Evolutionary conservation across 371 early-diverging fungal genomes (phyloP).

Genomic region (Apophysomyces ossiformis): DNA sequence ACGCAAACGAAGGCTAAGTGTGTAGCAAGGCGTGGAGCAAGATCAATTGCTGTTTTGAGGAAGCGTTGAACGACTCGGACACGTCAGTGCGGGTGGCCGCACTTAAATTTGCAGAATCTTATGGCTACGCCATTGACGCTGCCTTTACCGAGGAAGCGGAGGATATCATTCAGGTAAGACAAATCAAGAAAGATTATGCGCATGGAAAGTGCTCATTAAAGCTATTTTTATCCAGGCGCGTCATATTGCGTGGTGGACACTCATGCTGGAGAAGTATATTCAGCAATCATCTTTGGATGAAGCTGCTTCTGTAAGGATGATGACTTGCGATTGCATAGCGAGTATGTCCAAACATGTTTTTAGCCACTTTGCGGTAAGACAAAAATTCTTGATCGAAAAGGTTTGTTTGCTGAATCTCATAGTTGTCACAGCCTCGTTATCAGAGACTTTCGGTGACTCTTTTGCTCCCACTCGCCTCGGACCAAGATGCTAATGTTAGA

Average conservation of each 20-base stretch:
- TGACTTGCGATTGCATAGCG: slow-evolving; percentile 69
- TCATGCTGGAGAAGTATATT: slow-evolving; percentile 51
- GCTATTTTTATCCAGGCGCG: slow-evolving; percentile 12
- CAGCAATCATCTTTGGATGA: slow-evolving; percentile 49
- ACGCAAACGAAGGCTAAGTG: not conserved
- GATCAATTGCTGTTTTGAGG: slow-evolving; percentile 14
- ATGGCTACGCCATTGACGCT: slow-evolving; percentile 34
- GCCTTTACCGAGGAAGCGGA: not conserved
- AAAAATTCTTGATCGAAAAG: not conserved
- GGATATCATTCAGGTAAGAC: slow-evolving; percentile 6
- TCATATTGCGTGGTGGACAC: slow-evolving; percentile 54
- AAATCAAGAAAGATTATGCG: not conserved
- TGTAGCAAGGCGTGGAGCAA: slow-evolving; percentile 24
- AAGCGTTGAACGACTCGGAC: slow-evolving; percentile 24
- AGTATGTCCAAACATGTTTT: slow-evolving; percentile 54
- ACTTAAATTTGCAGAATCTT: slow-evolving; percentile 45
- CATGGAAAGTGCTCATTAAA: not conserved
- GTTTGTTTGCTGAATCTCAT: not conserved
- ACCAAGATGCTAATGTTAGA: slow-evolving; percentile 59
- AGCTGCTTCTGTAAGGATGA: slow-evolving; percentile 52
- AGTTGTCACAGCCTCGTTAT: slow-evolving; percentile 39
- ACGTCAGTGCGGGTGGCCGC: slow-evolving; percentile 32
- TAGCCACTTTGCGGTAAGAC: slow-evolving; percentile 46
- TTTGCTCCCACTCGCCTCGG: slow-evolving; percentile 56
- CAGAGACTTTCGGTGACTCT: slow-evolving; percentile 54